phyloP scores from a whole-genome alignment of 148 eudicot genomes.

The Spergularia marina region DNA sequence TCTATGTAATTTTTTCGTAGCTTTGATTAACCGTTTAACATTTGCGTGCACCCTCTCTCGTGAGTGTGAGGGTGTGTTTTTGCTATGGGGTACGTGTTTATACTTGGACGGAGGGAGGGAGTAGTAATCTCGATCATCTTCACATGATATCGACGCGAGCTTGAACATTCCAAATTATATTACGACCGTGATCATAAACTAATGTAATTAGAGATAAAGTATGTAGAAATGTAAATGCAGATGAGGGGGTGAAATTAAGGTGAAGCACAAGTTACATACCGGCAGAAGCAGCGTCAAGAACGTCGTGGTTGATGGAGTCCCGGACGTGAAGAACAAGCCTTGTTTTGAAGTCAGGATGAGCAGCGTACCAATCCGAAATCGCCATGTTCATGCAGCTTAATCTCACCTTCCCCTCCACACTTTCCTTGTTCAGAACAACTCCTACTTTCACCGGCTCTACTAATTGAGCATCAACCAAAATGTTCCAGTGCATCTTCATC shows the following conservation, averaged over 20 bases:
- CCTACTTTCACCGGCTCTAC: constrained; percentile 41
- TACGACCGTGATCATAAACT: no score
- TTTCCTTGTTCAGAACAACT: constrained; percentile 38
- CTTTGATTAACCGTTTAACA: no score
- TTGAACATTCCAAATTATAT: no score
- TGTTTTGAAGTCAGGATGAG: constrained; percentile 31
- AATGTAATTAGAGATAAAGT: no score
- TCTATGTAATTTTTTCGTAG: no score
- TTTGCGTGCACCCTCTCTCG: no score
- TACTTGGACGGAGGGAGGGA: no score
- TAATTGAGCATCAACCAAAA: not conserved
- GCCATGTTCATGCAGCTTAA: constrained; percentile 52
- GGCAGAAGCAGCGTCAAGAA: constrained; percentile 40
- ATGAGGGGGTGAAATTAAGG: not conserved
- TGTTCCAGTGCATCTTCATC: no score
- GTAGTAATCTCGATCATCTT: no score
- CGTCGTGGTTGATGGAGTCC: constrained; percentile 37
- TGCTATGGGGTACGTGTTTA: no score
- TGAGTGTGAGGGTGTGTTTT: no score
- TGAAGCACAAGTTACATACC: constrained; percentile 26
- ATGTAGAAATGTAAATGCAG: not conserved
- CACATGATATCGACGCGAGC: no score
- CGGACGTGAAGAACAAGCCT: constrained; percentile 40
- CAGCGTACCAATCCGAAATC: constrained; percentile 46
- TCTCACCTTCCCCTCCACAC: constrained; percentile 37